Percentiles rank a stretch among this genome's conserved stretches.
phyloP scores from a whole-genome alignment of 2,329 filamentous ascomycete species.

The Coniella lustricola region DNA sequence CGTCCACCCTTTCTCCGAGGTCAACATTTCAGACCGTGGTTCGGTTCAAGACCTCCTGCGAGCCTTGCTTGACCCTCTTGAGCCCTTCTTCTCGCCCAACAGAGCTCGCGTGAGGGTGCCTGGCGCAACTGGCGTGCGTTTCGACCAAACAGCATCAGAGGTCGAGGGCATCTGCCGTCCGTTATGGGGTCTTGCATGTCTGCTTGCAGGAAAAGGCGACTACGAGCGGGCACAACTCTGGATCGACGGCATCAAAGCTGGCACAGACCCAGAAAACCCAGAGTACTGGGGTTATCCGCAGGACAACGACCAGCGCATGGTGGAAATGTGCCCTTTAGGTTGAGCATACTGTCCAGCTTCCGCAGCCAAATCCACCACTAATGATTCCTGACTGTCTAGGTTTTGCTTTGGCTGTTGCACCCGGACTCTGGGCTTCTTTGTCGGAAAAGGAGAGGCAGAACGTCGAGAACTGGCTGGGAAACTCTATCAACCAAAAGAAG shows the following conservation, averaged over 20 bases:
- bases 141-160: constrained; percentile 70
- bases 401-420: constrained; percentile 64
- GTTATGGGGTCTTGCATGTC: constrained; percentile 65
- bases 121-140: constrained; percentile 66
- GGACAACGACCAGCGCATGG: constrained; percentile 76
- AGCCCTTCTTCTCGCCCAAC: constrained; percentile 62
- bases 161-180: constrained; percentile 71
- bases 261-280: constrained; percentile 60
- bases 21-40: constrained; percentile 41
- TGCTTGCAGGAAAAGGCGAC: constrained; percentile 60
- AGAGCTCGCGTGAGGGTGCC: constrained; percentile 59
- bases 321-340: constrained; percentile 74
- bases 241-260: constrained; percentile 62
- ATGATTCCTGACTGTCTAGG: constrained; percentile 28
- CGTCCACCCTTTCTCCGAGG: constrained; percentile 48
- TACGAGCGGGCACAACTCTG: constrained; percentile 60
- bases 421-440: constrained; percentile 59
- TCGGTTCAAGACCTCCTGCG: constrained; percentile 55
- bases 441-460: constrained; percentile 56
- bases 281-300: constrained; percentile 74
- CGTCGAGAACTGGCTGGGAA: constrained; percentile 65
- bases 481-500: constrained; percentile 71
- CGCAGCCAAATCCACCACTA: not conserved
- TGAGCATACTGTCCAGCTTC: no score
- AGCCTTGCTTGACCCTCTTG: constrained; percentile 62